A percentile compares a stretch with the other conserved stretches of the same genome.
phyloP scores from a whole-genome alignment of 2,329 filamentous ascomycete species.

The Aspergillus sp. region DNA sequence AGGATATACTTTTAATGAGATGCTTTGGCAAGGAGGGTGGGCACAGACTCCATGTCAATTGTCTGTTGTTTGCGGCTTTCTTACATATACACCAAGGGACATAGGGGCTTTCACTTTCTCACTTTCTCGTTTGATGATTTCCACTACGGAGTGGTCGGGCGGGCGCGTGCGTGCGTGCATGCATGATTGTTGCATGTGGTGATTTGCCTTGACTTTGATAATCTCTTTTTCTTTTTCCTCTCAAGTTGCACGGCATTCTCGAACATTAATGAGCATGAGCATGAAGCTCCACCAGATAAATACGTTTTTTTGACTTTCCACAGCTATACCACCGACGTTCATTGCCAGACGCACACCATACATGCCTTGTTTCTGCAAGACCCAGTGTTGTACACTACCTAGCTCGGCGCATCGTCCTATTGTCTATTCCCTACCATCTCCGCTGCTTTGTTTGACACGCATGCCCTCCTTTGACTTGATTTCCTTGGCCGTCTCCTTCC shows the following conservation, averaged over 20 bases:
- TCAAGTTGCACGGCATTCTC: constrained; percentile 25
- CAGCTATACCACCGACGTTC: constrained; percentile 26
- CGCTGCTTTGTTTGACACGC: constrained; percentile 24
- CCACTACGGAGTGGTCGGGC: constrained; percentile 30
- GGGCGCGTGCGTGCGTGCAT: constrained; percentile 6
- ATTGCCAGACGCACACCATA: constrained; percentile 24
- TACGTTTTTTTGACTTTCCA: constrained; percentile 24
- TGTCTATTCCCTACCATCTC: constrained; percentile 25
- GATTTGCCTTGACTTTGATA: constrained; percentile 15
- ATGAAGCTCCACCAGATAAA: constrained; percentile 27
- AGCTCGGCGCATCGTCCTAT: constrained; percentile 28
- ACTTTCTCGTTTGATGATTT: constrained; percentile 26
- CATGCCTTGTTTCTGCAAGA: constrained; percentile 34
- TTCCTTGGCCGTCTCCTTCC: constrained; percentile 21
- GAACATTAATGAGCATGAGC: constrained; percentile 31
- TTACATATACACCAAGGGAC: constrained; percentile 44
- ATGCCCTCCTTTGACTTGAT: constrained; percentile 24
- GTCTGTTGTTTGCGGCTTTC: constrained; percentile 35
- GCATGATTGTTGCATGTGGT: constrained; percentile 21
- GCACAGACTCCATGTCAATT: constrained; percentile 28
- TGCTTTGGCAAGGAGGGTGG: constrained; percentile 20
- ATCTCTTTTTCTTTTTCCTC: constrained; percentile 22
- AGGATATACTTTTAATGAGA: constrained; percentile 23
- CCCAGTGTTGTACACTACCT: constrained; percentile 38
- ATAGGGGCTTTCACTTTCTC: constrained; percentile 34